Evolutionary conservation across 768 basidiomycete species (phyloP).

Genomic region (Mycena chlorophos): DNA sequence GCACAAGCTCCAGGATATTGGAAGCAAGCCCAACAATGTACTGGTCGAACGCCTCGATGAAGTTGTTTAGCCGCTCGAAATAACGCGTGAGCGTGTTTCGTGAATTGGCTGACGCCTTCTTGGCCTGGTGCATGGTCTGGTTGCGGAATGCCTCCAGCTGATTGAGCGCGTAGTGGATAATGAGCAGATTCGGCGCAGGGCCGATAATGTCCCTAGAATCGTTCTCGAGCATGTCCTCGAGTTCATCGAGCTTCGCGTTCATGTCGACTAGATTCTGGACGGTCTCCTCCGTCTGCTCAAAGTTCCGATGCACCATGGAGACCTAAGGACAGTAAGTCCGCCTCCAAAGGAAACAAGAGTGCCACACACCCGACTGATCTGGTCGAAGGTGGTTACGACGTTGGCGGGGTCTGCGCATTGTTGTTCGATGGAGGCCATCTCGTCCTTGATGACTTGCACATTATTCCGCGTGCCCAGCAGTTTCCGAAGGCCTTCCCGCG

Average conservation of each 20-base stretch:
- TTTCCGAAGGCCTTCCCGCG: constrained; percentile 82
- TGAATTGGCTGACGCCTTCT: constrained; percentile 68
- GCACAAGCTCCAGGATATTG: constrained; percentile 76
- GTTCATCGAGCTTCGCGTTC: constrained; percentile 76
- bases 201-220: constrained; percentile 82
- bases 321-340: constrained; percentile 53
- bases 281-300: constrained; percentile 94
- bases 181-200: constrained; percentile 83
- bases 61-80: constrained; percentile 82
- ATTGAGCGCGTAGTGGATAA: constrained; percentile 88
- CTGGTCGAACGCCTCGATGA: constrained; percentile 81
- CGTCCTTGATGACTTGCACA: constrained; percentile 81
- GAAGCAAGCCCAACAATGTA: constrained; percentile 78
- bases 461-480: constrained; percentile 74
- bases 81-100: constrained; percentile 69
- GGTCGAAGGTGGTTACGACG: constrained; percentile 85
- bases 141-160: constrained; percentile 93
- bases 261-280: constrained; percentile 92
- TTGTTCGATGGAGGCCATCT: constrained; percentile 79
- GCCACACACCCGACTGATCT: constrained; percentile 83
- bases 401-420: constrained; percentile 75
- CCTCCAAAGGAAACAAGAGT: neutral
- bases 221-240: constrained; percentile 74
- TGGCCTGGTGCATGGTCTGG: constrained; percentile 92
- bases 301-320: constrained; percentile 92